Evolutionary conservation across 2,329 filamentous ascomycete species (phyloP).

Genomic region (Fusarium udum): DNA sequence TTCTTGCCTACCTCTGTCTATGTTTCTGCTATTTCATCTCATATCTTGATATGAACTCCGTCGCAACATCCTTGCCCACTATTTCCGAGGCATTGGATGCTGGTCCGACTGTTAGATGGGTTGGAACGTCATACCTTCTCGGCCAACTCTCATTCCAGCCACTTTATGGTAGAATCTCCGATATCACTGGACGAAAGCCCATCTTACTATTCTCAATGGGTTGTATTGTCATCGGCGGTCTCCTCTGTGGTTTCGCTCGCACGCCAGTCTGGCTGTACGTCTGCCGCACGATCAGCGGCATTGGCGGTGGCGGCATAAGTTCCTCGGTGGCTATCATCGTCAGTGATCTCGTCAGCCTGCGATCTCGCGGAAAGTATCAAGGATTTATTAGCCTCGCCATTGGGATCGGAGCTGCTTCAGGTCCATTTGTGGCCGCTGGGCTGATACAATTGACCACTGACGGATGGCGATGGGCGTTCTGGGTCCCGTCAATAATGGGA

Average conservation of each 20-base stretch:
- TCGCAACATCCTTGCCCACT: constrained; percentile 50
- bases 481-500: neutral
- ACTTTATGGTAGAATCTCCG: constrained; percentile 48
- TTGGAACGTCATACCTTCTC: constrained; percentile 51
- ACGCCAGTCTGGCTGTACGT: neutral
- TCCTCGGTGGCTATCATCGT: neutral
- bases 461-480: neutral
- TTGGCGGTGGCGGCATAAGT: neutral
- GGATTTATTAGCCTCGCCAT: neutral
- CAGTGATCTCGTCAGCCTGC: constrained; percentile 15
- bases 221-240: constrained; percentile 44
- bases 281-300: neutral
- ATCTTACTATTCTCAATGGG: constrained; percentile 45
- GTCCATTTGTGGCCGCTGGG: neutral
- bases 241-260: constrained; percentile 47
- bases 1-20: neutral
- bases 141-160: constrained; percentile 50
- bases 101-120: constrained; percentile 47
- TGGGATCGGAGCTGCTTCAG: neutral
- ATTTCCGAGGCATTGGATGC: constrained; percentile 48
- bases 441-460: neutral
- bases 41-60: constrained; percentile 51
- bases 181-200: constrained; percentile 51
- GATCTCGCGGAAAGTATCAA: constrained; percentile 48
- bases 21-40: constrained; percentile 19